Base-by-base conservation (phyloP, 169 alveolate genomes). In the Plasmodium sp. region DNA sequence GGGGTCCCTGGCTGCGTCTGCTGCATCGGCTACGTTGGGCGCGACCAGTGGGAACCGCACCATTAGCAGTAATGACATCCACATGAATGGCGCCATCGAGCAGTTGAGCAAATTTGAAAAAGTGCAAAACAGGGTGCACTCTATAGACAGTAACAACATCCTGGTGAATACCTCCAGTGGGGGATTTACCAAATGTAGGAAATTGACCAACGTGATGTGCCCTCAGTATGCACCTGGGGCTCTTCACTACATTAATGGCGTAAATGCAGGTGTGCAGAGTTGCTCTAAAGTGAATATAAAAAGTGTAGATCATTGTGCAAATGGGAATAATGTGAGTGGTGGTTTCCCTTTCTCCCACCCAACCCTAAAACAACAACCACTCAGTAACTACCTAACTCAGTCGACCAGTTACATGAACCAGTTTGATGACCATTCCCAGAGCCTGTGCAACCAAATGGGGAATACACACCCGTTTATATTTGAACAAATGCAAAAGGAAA, bases 401-500 rank as follows among this genome's bases (percentile, higher is more conserved):
- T 27, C 77, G 22, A 33, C 31, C 83, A 84, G 34, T 10, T 83
- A 10, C 31, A 16, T 39, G 41, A 84, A 84, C 43, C 5, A 1
- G 41, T 48, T 43, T 74, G 75, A 86, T 14, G 18, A 77, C 36
- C 34, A 34, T 41, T 36, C 67, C 12, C 62, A 86, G 34, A 75
- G 33, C 31, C n/a, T 86, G 4, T 86, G 77, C 56, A 77, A 79
- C 36, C 67, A 74, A 14, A 36, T 58, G 72, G 71, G 18, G 31
- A 67, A 67, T 5, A 27, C 77, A 6, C 18, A 86, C 27, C 41
- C 86, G 7, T 39, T 54, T 36, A 22, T 79, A 74, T 34, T 16
- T 71, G 81, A 86, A 75, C 71, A 86, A 22, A 54, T n/a, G 39
- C 48, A 75, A 86, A 86, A 36, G 7, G 93, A 41, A 74, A 77